Evolutionary conservation across 129 eudicot species (phyloP), one percentile per base, ranked within the genome.

Genomic region (Glebionis coronaria): DNA sequence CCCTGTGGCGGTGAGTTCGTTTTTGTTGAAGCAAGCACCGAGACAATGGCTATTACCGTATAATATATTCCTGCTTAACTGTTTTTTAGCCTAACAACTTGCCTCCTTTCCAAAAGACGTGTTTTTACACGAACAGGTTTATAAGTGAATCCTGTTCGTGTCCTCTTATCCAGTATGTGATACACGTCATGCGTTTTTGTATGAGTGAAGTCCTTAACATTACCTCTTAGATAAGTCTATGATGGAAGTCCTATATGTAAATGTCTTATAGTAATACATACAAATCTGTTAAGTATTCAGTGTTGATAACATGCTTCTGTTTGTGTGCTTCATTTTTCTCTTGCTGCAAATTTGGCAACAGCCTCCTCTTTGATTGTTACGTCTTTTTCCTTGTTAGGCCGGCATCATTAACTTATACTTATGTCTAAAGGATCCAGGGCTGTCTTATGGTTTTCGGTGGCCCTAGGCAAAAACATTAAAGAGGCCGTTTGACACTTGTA

Each of bases 201-300:
- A 53, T 19, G 49, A 35, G 68, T 71, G 16, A 71, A 51, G 73
- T 56, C 65, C 9, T 58, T 44, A 69, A 56, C 45, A 15, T 67
- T 52, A 52, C 57, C 72, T 53, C 38, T 49, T 49, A 49, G 38
- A 25, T 18, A 52, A 29, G 53, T 68, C 63, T 68, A 53, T 12
- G 14, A 54, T 54, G 53, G 73, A 68, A 53, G 59, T 73, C 56
- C 21, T 56, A 54, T 65, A 9, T 73, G 78, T 65, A 73, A 65
- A 73, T 65, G 58, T 52, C 27, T 62, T 35, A 8, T 35, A 35
- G 42, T 8, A 61, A 70, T 42, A 21, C 29, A 44, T 51, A 73
- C 54, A 63, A 38, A 40, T 54, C n/a, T 51, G 16, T 20, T 19
- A 25, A 35, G 42, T 44, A 66, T 70, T 70, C 4, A 21, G 46